Evolutionary conservation across 768 basidiomycete genomes (phyloP).

Genomic region (Russula compacta): DNA sequence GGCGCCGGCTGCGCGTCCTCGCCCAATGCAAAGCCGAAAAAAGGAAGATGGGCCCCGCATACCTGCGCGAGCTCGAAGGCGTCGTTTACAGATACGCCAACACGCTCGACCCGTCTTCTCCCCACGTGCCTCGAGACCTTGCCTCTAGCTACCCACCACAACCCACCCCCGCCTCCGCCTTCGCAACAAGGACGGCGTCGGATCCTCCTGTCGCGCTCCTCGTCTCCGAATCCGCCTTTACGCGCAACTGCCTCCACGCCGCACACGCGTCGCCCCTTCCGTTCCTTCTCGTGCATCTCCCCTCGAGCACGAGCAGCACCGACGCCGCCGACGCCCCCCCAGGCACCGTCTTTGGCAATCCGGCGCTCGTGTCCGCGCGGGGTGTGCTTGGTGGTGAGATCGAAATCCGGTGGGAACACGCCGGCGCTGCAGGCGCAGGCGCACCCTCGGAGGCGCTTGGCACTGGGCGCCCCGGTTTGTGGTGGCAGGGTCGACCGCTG

Average conservation of each 20-base stretch:
- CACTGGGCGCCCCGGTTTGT: conserved; percentile 34
- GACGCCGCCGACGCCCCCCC: conserved; percentile 20
- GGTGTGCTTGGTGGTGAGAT: conserved; percentile 53
- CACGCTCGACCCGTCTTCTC: neutral
- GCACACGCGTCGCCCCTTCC: conserved; percentile 72
- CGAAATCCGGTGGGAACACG: conserved; percentile 61
- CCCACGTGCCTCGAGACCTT: conserved; percentile 1
- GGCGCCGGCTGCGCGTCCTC: conserved; percentile 61
- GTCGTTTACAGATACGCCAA: conserved; percentile 48
- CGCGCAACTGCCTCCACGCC: conserved; percentile 54
- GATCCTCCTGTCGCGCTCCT: conserved; percentile 50
- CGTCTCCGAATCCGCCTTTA: conserved; percentile 75
- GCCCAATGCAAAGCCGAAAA: conserved; percentile 91
- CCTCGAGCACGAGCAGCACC: conserved; percentile 25
- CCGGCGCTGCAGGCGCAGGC: neutral
- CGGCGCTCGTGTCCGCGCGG: conserved; percentile 43
- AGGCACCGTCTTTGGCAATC: conserved; percentile 59
- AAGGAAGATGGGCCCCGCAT: conserved; percentile 68
- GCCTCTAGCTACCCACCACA: neutral
- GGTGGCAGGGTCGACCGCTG: conserved; percentile 33
- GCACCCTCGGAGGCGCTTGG: neutral
- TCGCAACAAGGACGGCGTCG: neutral
- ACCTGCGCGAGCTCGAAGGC: conserved; percentile 88
- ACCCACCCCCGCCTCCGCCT: neutral
- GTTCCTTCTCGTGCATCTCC: conserved; percentile 71